Base-by-base conservation (phyloP, 805 yeast genomes). In the Candida andamanensis region DNA sequence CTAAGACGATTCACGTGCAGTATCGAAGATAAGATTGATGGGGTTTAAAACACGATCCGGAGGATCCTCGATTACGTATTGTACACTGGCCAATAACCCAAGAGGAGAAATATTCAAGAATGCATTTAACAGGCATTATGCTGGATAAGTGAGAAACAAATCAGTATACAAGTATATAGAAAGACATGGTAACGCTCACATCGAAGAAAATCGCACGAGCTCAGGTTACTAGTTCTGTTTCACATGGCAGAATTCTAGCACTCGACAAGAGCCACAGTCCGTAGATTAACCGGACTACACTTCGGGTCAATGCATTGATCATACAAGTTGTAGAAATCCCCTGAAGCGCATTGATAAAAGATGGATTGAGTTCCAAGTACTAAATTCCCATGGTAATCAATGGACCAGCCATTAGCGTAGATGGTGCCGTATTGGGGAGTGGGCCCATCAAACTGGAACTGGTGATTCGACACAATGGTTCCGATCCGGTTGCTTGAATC, bases 381-480 rank as follows among this genome's bases (percentile, higher is more conserved):
- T 37, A 63, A 51, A 39, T 51, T 49, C 7, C 68, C 68, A 6
- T 47, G 30, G 1, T 33, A 27, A 3, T 63, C 55, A 16, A 63
- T 50, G 23, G 57, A 54, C 69, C 69, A 63, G 2, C 65, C 65
- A 17, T 60, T 56, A 17, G 65, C 63, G 30, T 55, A 61, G 11
- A 60, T 35, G 10, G 66, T 42, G 12, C 66, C 67, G 36, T 51
- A 45, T 37, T 61, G 67, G 12, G 67, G 67, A 7, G 56, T 47
- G 6, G 67, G 66, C 1, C 66, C 67, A 37, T 63, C 69, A 35
- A 63, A 63, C 36, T 60, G 69, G 38, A 63, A 61, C 39, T 63
- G 67, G 26, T 53, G 54, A 26, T 56, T 54, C 3, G 54, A 49
- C 18, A 63, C 69, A 32, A 63, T 61, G 14, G 60, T 50, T 4